Conservation (phyloP, 441 rosid genomes). For the Gossypium laxum region DNA sequence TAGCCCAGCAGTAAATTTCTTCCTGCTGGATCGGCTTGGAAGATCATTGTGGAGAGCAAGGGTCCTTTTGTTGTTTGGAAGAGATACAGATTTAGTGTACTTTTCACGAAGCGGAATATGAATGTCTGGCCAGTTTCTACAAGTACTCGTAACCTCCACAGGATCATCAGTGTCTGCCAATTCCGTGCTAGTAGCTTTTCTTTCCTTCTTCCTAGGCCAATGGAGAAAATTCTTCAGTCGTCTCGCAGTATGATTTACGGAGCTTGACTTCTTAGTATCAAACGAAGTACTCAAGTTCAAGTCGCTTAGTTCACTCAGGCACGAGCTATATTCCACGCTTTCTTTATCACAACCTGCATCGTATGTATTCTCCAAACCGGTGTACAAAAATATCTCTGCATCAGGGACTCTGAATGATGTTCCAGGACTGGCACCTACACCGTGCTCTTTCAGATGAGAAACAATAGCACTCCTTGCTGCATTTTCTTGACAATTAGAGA, state of each 20-base stretch:
- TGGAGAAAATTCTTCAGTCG: conserved; percentile 57
- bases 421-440: conserved; percentile 65
- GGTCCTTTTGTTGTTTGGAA: conserved; percentile 31
- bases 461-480: conserved; percentile 27
- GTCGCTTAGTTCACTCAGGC: conserved; percentile 41
- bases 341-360: conserved; percentile 32
- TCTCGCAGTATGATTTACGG: conserved; percentile 37
- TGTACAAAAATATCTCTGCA: conserved; percentile 67
- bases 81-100: conserved; percentile 37
- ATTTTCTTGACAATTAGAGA: conserved; percentile 33
- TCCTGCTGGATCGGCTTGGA: conserved; percentile 63
- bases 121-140: conserved; percentile 18
- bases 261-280: conserved; percentile 26
- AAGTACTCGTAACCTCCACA: conserved; percentile 15
- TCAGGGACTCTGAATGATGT: conserved; percentile 74
- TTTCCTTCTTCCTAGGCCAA: conserved; percentile 51
- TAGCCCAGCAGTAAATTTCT: conserved; percentile 51
- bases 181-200: conserved; percentile 25
- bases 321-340: conserved; percentile 39
- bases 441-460: conserved; percentile 49
- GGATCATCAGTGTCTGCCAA: conserved; percentile 23
- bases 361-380: conserved; percentile 33
- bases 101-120: conserved; percentile 61
- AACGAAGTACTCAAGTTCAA: conserved; percentile 17
- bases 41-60: conserved; percentile 39